Evolutionary conservation across 2,329 filamentous ascomycete genomes (phyloP), one percentile per base, ranked within the genome.

Genomic region (Acephala macrosclerotiorum): DNA sequence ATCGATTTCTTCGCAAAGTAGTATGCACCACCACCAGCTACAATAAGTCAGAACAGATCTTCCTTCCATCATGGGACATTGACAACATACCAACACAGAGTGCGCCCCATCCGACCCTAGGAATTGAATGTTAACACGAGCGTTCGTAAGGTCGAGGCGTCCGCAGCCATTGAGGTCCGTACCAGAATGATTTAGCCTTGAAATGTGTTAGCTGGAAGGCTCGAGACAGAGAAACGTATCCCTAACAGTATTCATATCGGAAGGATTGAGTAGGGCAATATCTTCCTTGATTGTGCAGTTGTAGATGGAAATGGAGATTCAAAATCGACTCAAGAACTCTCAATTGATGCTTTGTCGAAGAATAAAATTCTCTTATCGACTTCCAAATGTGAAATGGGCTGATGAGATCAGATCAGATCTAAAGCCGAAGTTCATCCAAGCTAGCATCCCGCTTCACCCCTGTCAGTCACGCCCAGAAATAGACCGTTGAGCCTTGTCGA

Each of bases 1-100:
- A 99, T 97, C 79, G 90, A 90, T 76, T 88, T 87, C 85, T 99
- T 99, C 70, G 96, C 96, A 78, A 97, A 97, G 83, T 92, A 94
- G 84, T 98, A 99, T 75, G 95, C 94, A 69, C 91, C 92, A 71
- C 89, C 96, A 76, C 95, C 96, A 72, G 94, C 93, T 94, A 76
- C 58, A 42, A 42, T 55, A 56, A 9, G 59, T 75, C 55, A 73
- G 66, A 60, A 61, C 14, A 58, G n/a, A 49, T 12, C 3, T 20
- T 62, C 47, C 18, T 29, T 20, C 4, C 9, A 22, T 40, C 20
- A 25, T n/a, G 56, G 18, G n/a, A n/a, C 26, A 49, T 59, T n/a
- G 35, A 47, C 57, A 35, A 75, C 88, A 66, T 87, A 94, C 91
- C 94, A 73, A 91, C 84, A 77, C 94, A 96, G 62, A 98, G 87